Evolutionary conservation across 1,284 basidiomycete genomes (phyloP), one percentile per base, ranked within the genome.

Genomic region (Fistulina hepatica): DNA sequence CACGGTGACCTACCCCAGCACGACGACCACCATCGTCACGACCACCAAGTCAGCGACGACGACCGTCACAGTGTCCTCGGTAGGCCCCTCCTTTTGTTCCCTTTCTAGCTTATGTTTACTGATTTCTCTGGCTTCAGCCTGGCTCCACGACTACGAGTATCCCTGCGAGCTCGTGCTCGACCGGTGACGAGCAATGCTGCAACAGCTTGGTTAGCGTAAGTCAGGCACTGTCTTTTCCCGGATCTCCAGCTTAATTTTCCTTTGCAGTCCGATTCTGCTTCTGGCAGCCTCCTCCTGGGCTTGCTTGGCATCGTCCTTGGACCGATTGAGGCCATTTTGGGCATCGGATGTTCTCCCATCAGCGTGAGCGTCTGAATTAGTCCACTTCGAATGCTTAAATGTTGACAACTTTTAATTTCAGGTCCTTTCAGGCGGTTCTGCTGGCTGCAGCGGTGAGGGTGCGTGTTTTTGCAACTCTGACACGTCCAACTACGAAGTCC

Each of bases 261-360:
- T 11, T 8, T 21, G 7, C 13, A 37, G 35, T 9, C 35, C 6
- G 21, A 9, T 17, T 17, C 9, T 19, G n/a, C 25, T n/a, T 15
- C 12, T 15, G 35, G 13, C 11, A n/a, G 12, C 21, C 9, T 27
- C 12, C 17, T 34, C 32, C 37, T 39, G 4, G 37, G 21, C 15
- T 24, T 39, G 10, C 28, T 39, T 5, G 32, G 32, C 21, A 26
- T 39, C n/a, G 31, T 34, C 31, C 17, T 39, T 23, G 6, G 17
- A 12, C 13, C 17, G 13, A 16, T 39, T 13, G 16, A 34, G n/a
- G 37, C 19, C 3, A 9, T 23, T 6, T 15, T 39, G 0, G 37
- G 37, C 15, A 8, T 38, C 16, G 10, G 13, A 22, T 31, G 37
- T 24, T 4, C 20, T 0, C 15, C 28, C 11, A 3, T 31, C 27